Percentiles rank a stretch among this genome's conserved stretches.
Evolutionary conservation across 2,329 filamentous ascomycete genomes (phyloP).

Genomic region (Neurospora sp.): DNA sequence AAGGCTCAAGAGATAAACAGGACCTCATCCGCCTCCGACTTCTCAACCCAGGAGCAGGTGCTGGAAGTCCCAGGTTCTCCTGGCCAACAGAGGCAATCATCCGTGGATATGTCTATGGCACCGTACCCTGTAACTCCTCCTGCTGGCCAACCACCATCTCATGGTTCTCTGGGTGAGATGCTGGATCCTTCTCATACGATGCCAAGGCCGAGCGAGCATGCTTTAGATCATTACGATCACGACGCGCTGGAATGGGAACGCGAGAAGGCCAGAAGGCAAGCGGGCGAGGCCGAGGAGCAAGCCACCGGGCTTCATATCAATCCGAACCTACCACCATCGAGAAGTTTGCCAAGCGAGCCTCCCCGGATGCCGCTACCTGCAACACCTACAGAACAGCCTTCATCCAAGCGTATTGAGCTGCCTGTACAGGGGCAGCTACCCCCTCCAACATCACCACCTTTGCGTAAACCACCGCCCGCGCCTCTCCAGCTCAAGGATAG

Average conservation of each 20-base stretch:
- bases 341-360: constrained; percentile 42
- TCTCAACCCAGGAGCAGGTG: constrained; percentile 20
- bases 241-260: constrained; percentile 41
- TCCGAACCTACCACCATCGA: constrained; percentile 43
- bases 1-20: constrained; percentile 8
- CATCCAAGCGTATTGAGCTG: constrained; percentile 10
- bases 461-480: constrained; percentile 74
- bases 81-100: constrained; percentile 42
- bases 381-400: constrained; percentile 32
- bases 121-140: constrained; percentile 58
- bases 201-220: constrained; percentile 52
- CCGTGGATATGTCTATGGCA: constrained; percentile 48
- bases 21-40: constrained; percentile 11
- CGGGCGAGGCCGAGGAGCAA: constrained; percentile 34
- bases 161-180: constrained; percentile 33
- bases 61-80: constrained; percentile 37
- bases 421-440: constrained; percentile 33
- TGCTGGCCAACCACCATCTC: constrained; percentile 34
- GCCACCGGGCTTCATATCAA: constrained; percentile 34
- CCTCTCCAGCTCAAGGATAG: constrained; percentile 60
- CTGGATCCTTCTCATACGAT: constrained; percentile 48
- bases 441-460: constrained; percentile 45
- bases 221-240: constrained; percentile 44
- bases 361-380: constrained; percentile 38
- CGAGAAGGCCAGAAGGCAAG: constrained; percentile 35